Percentiles rank a stretch among this genome's conserved stretches.
These are phyloP conservation scores for Colletotrichum somersetense DNA, from an alignment of 2,329 filamentous ascomycete species.

Conservation along the genomic window DNA sequence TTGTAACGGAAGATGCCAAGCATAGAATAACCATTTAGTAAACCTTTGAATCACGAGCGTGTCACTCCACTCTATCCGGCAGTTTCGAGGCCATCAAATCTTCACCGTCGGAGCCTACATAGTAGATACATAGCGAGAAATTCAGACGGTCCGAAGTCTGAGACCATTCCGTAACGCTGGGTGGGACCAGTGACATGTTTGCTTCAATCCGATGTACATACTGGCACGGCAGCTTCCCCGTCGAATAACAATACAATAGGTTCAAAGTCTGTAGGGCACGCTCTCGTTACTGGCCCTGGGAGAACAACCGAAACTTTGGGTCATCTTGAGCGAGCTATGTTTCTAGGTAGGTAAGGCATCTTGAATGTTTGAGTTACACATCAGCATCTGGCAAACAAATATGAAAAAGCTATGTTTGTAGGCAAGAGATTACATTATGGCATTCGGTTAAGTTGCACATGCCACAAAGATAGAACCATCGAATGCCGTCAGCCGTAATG, in stretches of 20 bases:
- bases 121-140: background rate
- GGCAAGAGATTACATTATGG: background rate
- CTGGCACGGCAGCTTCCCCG: background rate
- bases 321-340: background rate
- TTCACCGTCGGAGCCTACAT: background rate
- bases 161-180: background rate
- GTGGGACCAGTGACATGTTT: background rate
- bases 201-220: background rate
- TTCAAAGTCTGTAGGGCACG: no score
- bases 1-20: background rate
- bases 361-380: fast-evolving
- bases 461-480: fast-evolving
- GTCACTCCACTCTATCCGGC: no score
- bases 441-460: no score
- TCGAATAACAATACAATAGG: no score
- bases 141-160: background rate
- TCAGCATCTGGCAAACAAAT: no score
- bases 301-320: background rate
- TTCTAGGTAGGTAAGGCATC: no score
- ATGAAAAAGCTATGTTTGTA: background rate
- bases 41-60: background rate
- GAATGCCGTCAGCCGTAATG: no score
- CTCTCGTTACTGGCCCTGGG: no score
- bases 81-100: background rate
- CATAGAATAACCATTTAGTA: background rate